Percentiles rank a stretch among this genome's conserved stretches.
These are phyloP conservation scores for Xylaria flabelliformis DNA, from an alignment of 495 filamentous ascomycete species.

Conservation along the genomic window DNA sequence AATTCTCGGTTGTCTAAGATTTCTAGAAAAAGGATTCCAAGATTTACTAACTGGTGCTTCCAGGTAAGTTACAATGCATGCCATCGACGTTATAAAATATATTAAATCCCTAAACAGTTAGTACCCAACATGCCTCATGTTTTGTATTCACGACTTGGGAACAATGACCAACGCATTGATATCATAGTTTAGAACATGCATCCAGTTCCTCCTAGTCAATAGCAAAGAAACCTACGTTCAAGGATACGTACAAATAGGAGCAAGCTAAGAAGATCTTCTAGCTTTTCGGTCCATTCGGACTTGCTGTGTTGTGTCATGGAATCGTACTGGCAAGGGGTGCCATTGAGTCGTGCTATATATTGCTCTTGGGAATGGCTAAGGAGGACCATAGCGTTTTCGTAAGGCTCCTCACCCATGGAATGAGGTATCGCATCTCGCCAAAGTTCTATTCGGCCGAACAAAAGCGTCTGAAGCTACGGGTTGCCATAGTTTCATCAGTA, in stretches of 20 bases:
- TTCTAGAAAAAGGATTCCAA: neutral
- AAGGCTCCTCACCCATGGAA: neutral
- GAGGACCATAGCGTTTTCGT: neutral
- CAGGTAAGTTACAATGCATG: neutral
- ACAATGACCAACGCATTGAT: neutral
- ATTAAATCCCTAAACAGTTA: neutral
- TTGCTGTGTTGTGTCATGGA: neutral
- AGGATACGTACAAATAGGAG: constrained; percentile 5
- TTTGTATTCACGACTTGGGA: neutral
- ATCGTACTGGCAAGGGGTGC: constrained; percentile 6
- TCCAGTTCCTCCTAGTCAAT: neutral
- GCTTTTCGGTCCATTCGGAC: neutral
- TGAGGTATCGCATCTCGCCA: neutral
- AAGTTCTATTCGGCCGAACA: constrained; percentile 15
- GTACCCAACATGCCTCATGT: neutral
- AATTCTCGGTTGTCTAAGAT: neutral
- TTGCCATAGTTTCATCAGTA: neutral
- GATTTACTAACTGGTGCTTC: neutral
- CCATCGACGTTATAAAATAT: neutral
- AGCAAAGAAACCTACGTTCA: neutral
- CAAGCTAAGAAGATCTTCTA: neutral
- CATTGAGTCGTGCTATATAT: neutral
- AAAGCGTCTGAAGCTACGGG: constrained; percentile 15
- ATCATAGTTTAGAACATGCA: neutral
- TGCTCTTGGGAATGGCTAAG: neutral